Percentiles rank a stretch among this genome's conserved stretches.
These are phyloP conservation scores for Esteya vermicola DNA, from an alignment of 2,329 filamentous ascomycete species.

Conservation along the genomic window DNA sequence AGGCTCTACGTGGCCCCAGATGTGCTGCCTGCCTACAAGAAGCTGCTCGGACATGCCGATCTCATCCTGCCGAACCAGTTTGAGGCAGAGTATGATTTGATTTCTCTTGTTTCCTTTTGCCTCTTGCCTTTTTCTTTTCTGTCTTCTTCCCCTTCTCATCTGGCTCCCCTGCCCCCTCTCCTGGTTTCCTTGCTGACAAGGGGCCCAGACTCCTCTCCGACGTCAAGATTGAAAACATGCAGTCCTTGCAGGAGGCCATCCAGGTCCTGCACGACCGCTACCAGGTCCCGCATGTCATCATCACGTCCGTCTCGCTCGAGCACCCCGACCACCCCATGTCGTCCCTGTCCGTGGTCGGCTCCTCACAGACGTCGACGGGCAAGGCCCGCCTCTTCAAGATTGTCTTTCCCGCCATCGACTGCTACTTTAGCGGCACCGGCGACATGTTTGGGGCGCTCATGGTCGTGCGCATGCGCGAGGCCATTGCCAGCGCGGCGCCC, in stretches of 20 bases:
- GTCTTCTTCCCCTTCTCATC: background rate
- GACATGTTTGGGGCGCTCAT: conserved; percentile 97
- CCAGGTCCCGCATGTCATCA: conserved; percentile 73
- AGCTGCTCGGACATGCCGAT: conserved; percentile 66
- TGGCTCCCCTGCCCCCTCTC: no score
- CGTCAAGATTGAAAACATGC: conserved; percentile 66
- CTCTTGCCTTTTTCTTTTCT: conserved; percentile 1
- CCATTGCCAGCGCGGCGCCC: conserved; percentile 38
- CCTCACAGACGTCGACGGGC: conserved; percentile 49
- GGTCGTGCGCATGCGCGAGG: conserved; percentile 76
- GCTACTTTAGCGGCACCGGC: conserved; percentile 91
- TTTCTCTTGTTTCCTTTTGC: no score
- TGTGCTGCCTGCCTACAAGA: conserved; percentile 81
- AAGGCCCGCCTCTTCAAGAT: conserved; percentile 76
- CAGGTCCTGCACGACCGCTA: conserved; percentile 62
- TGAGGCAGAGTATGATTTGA: conserved; percentile 82
- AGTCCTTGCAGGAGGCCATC: conserved; percentile 59
- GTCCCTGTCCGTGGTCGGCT: conserved; percentile 62
- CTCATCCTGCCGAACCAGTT: conserved; percentile 94
- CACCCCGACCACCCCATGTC: conserved; percentile 31
- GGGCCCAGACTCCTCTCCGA: conserved; percentile 59
- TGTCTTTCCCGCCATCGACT: conserved; percentile 72
- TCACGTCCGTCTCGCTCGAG: conserved; percentile 71
- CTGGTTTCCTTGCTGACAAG: no score
- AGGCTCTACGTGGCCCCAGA: conserved; percentile 82